These are phyloP conservation scores for Thuidium tamariscinum DNA, from an alignment of 225 moss, liverwort and hornwort species.

Conservation along the genomic window DNA sequence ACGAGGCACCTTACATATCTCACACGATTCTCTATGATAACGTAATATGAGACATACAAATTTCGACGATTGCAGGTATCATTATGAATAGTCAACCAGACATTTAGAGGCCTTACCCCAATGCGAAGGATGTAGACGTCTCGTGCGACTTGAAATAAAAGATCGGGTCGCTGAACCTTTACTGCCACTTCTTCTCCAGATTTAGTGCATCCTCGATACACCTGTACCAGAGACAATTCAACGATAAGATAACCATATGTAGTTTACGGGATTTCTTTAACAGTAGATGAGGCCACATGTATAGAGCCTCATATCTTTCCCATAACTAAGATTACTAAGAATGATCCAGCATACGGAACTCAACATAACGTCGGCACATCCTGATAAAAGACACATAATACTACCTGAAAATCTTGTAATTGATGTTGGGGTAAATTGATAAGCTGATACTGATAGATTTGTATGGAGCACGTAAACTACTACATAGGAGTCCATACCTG, in stretches of 20 bases:
- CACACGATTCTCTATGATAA: not conserved
- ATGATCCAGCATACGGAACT: not conserved
- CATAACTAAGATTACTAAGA: not conserved
- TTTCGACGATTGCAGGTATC: not conserved
- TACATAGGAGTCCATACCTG: conserved; percentile 43
- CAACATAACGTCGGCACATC: not conserved
- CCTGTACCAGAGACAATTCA: conserved; percentile 28
- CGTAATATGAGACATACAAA: not conserved
- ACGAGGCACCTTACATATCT: not conserved
- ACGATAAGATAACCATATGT: not conserved
- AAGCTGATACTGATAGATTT: not conserved
- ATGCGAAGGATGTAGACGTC: conserved; percentile 89
- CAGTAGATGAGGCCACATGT: not conserved
- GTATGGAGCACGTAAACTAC: not conserved
- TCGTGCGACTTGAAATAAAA: conserved; percentile 75
- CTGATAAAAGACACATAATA: not conserved
- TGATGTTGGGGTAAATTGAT: not conserved
- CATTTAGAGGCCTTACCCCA: conserved; percentile 37
- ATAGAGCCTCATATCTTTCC: not conserved
- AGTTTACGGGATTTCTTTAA: not conserved
- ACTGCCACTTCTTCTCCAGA: conserved; percentile 90
- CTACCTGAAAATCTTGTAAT: not conserved
- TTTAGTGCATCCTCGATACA: conserved; percentile 64
- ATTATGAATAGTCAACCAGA: not conserved
- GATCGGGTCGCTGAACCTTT: conserved; percentile 91